Evolutionary conservation across 2,329 filamentous ascomycete genomes (phyloP), one percentile per base, ranked within the genome.

Genomic region (Epichloe coenophiala): DNA sequence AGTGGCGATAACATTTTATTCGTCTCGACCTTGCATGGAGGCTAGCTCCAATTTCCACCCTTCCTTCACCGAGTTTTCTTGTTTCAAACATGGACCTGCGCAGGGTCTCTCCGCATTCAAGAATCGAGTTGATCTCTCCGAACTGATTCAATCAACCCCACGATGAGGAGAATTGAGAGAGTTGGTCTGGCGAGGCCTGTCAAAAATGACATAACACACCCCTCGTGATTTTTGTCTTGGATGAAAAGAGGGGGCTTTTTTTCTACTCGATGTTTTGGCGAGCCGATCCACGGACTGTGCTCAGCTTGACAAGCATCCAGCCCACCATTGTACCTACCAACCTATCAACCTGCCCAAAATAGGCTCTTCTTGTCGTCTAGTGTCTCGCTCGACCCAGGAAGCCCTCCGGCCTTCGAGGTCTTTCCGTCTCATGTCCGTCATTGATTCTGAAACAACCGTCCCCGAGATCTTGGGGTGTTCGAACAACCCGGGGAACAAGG

Each of bases 21-120:
- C 69, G 90, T 98, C 55, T 96, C 90, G 54, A 98, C 93, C 17
- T 74, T 98, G 54, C 93, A 98, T 66, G 93, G 93, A 52, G 93
- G 93, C 54, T 97, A 78, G 55, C 38, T 17, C 42, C 42, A 48
- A 43, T 6, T 21, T 12, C 19, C 5, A 33, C 15, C 11, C 40
- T 36, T 21, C 17, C 23, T 27, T 2, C 33, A 45, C 21, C 17
- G 19, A 15, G 19, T 17, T 27, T 17, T 33, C 27, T 21, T 13
- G 31, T 42, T 19, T 19, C 21, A 19, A 42, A 42, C 40, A 21
- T 12, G 13, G 47, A 23, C 8, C 27, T 27, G 38, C 39, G n/a
- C 19, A n/a, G 23, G 35, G 21, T 12, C 13, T 17, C 39, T 47
- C 15, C 7, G 13, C 17, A 19, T 23, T 33, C 27, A 13, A 43